Evolutionary conservation across 805 yeast genomes (phyloP), one percentile per base, ranked within the genome.

Genomic region (Candida tibetensis): DNA sequence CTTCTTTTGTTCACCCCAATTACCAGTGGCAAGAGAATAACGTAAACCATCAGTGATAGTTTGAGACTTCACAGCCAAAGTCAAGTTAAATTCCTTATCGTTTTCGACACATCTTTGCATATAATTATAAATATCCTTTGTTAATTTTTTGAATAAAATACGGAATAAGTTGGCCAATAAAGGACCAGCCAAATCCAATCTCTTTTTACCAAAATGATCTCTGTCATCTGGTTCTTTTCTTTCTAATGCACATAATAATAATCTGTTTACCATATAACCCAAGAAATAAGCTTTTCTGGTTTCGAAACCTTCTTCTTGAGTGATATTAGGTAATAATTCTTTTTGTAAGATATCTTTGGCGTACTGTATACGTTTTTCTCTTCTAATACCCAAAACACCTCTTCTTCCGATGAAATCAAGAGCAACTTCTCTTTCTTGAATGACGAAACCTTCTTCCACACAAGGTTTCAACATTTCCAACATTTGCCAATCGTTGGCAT

Each of bases 1-100:
- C 65, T 93, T 93, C 82, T 90, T 91, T 64, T 93, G 99, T 67
- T 93, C 99, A 72, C 99, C 99, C 99, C 99, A 93, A 71, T 93
- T 93, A 75, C 99, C 99, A 12, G 99, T 93, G 38, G 99, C 99
- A 57, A 93, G 75, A 28, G 99, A 93, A 67, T 93, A 93, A 61
- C 95, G 86, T 66, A 93, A 77, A 61, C 99, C 99, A 45, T 95
- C 91, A 27, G 99, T 93, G 53, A 93, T 88, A 2, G 98, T 93
- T 51, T 90, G 90, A 13, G 97, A 88, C 70, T 93, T 91, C 50
- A 93, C 97, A 28, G 99, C 99, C 57, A 93, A 77, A 37, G 95
- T 89, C 70, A 93, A 77, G 61, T 91, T 91, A 75, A 93, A 93
- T 62, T 91, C 99, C 64, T 88, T 88, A 64, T 95, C 95, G 53